These are phyloP conservation scores for Laguncularia racemosa DNA, from an alignment of 345 rosid species.

Conservation along the genomic window DNA sequence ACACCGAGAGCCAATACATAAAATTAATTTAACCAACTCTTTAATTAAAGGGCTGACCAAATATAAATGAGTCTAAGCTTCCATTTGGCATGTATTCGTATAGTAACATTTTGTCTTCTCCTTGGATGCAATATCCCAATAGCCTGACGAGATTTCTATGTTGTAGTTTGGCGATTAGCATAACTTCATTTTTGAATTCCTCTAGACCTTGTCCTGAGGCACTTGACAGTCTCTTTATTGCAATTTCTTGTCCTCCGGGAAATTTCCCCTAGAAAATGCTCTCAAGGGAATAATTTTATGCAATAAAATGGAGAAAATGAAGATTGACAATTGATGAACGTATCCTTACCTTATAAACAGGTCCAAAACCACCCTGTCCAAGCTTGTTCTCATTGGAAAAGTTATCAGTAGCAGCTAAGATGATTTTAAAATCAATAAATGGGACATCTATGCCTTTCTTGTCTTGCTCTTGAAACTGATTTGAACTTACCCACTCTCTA, in stretches of 20 bases:
- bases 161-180: conserved; percentile 49
- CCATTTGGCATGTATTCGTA: conserved; percentile 59
- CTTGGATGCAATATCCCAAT: conserved; percentile 38
- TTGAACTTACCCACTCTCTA: conserved; percentile 20
- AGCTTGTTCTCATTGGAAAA: conserved; percentile 42
- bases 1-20: not conserved
- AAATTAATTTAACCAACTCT: not conserved
- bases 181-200: conserved; percentile 53
- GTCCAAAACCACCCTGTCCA: conserved; percentile 60
- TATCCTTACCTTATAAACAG: conserved; percentile 44
- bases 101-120: conserved; percentile 41
- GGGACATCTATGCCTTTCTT: conserved; percentile 38
- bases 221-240: conserved; percentile 51
- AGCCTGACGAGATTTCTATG: conserved; percentile 53
- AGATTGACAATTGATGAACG: not conserved
- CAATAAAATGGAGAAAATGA: not conserved
- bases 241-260: conserved; percentile 43
- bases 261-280: conserved; percentile 27
- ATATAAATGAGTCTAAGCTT: conserved; percentile 49
- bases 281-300: no score
- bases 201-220: conserved; percentile 51
- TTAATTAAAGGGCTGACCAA: conserved; percentile 27
- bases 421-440: conserved; percentile 26
- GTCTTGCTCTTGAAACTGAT: conserved; percentile 24
- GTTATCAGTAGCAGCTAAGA: conserved; percentile 37